phyloP scores from a whole-genome alignment of 305 asterid genomes.

The Nicotiana rustica region DNA sequence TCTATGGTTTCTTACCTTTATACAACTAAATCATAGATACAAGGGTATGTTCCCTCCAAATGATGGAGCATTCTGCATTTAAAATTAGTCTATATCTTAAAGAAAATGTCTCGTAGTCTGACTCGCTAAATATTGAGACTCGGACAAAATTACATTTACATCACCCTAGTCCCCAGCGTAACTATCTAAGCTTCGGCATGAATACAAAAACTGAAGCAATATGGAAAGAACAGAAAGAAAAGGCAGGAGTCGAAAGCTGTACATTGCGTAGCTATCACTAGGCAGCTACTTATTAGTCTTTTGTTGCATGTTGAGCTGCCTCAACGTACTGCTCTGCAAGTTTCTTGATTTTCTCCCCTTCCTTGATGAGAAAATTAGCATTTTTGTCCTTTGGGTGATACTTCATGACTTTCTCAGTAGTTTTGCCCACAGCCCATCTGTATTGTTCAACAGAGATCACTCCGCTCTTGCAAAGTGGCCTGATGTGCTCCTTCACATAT shows the following conservation, averaged over 20 bases:
- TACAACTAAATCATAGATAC: not conserved
- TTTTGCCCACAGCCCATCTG: constrained; percentile 93
- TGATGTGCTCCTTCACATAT: constrained; percentile 91
- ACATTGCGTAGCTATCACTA: constrained; percentile 24
- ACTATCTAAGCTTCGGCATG: not conserved
- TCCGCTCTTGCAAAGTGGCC: constrained; percentile 97
- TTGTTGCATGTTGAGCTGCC: constrained; percentile 68
- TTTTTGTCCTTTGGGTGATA: constrained; percentile 83
- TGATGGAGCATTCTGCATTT: constrained; percentile 29
- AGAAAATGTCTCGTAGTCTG: not conserved
- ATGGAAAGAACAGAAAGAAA: not conserved
- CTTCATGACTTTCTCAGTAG: constrained; percentile 96
- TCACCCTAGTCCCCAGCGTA: not conserved
- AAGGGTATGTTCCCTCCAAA: not conserved
- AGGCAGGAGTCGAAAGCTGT: constrained; percentile 13
- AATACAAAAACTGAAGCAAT: constrained; percentile 14
- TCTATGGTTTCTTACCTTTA: not conserved
- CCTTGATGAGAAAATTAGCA: constrained; percentile 95
- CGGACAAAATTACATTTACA: constrained; percentile 15
- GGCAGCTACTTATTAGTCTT: constrained; percentile 37
- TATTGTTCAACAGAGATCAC: constrained; percentile 94
- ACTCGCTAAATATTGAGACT: not conserved
- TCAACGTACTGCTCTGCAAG: constrained; percentile 91
- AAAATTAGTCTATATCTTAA: not conserved
- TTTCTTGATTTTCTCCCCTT: constrained; percentile 96